phyloP scores from a whole-genome alignment of 148 eudicot species.

The Gaultheria prostrata region DNA sequence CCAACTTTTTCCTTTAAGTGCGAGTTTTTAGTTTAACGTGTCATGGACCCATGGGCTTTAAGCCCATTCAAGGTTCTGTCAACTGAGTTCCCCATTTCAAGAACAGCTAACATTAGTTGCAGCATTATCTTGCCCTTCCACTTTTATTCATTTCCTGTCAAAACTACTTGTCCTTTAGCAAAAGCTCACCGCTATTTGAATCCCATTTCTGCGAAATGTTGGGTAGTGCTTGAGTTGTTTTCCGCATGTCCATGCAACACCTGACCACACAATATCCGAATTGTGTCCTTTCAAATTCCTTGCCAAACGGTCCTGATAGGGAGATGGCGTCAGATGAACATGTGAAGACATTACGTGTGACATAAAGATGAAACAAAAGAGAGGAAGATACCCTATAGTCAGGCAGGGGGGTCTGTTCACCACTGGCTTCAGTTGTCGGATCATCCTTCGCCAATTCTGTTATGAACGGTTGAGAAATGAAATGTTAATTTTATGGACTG shows the following conservation, averaged over 20 bases:
- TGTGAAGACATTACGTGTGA: neutral
- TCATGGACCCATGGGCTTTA: neutral
- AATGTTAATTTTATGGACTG: neutral
- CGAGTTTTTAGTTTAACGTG: neutral
- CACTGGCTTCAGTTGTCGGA: constrained; percentile 26
- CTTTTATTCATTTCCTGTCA: neutral
- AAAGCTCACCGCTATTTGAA: constrained; percentile 65
- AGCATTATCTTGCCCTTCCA: neutral
- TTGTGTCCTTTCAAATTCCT: constrained; percentile 48
- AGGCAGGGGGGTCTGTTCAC: constrained; percentile 35
- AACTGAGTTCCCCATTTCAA: neutral
- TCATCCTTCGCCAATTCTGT: constrained; percentile 61
- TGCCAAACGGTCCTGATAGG: constrained; percentile 50
- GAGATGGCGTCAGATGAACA: neutral
- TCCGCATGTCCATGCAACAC: constrained; percentile 75
- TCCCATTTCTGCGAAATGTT: constrained; percentile 73
- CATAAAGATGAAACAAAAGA: neutral
- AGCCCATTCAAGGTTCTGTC: constrained; percentile 10
- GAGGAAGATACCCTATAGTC: constrained; percentile 46
- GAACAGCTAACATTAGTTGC: neutral
- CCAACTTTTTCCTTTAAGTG: neutral
- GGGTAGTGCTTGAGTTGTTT: constrained; percentile 87
- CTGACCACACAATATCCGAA: constrained; percentile 81
- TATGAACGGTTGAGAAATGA: constrained; percentile 12
- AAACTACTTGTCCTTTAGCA: neutral